Percentiles rank a stretch among this genome's conserved stretches.
Evolutionary conservation across 164 flowering plant species (phyloP).

Genomic region (Vitis labrusca): DNA sequence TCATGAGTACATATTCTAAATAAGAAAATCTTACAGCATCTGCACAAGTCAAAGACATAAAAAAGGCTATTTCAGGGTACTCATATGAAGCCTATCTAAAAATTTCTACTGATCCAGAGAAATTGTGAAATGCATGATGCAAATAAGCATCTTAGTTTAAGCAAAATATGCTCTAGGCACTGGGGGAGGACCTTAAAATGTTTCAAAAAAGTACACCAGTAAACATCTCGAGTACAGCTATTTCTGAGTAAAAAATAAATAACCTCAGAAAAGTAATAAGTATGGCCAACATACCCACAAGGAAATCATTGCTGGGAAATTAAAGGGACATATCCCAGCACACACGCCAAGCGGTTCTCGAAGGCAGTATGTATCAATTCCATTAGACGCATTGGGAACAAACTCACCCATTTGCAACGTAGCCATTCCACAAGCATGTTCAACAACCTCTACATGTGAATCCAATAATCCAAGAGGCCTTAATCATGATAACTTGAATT

Average conservation of each 20-base stretch:
- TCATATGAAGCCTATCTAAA: too few relatives aligned
- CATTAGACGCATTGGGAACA: slow-evolving; percentile 69
- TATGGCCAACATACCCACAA: slow-evolving; percentile 64
- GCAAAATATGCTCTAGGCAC: background rate
- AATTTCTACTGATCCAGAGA: background rate
- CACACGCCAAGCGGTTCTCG: slow-evolving; percentile 94
- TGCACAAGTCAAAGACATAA: too few relatives aligned
- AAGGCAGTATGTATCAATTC: slow-evolving; percentile 78
- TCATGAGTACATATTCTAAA: too few relatives aligned
- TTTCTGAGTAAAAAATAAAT: background rate
- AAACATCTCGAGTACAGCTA: background rate
- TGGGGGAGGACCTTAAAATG: background rate
- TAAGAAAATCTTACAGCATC: too few relatives aligned
- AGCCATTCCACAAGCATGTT: slow-evolving; percentile 91
- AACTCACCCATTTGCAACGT: slow-evolving; percentile 86
- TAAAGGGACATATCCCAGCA: slow-evolving; percentile 91
- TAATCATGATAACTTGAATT: background rate
- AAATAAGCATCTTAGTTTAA: background rate
- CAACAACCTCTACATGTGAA: slow-evolving; percentile 73
- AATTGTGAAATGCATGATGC: background rate
- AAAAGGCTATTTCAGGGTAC: too few relatives aligned
- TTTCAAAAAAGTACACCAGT: background rate
- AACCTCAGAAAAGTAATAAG: background rate
- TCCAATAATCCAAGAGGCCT: slow-evolving; percentile 2
- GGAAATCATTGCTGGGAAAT: slow-evolving; percentile 87